Percentiles rank a stretch among this genome's conserved stretches.
These are phyloP conservation scores for Ceratocystis papillata DNA, from an alignment of 2,329 filamentous ascomycete species.

Conservation along the genomic window DNA sequence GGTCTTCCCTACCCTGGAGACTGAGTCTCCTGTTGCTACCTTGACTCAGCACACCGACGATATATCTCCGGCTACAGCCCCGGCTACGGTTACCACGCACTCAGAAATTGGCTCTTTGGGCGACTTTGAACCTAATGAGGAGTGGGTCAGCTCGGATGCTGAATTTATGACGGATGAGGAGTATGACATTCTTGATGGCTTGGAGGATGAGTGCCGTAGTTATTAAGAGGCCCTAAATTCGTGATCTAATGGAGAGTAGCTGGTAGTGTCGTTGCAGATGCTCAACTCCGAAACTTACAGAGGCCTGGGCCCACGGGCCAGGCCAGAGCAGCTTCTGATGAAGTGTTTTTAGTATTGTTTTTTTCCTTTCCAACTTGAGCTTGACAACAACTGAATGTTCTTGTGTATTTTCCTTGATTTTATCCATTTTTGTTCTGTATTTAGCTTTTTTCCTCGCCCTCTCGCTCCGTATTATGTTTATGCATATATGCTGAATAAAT, in stretches of 20 bases:
- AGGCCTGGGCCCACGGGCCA: background rate
- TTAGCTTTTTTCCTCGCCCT: background rate
- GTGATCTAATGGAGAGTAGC: background rate
- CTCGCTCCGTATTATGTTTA: background rate
- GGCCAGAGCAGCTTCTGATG: background rate
- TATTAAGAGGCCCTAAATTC: background rate
- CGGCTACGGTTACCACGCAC: conserved; percentile 30
- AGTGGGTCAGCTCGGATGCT: conserved; percentile 53
- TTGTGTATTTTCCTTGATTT: background rate
- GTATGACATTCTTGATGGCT: conserved; percentile 93
- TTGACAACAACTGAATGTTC: background rate
- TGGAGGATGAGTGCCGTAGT: conserved; percentile 69
- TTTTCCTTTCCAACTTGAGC: background rate
- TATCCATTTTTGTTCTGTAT: background rate
- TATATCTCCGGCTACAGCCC: background rate
- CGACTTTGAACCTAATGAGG: conserved; percentile 46
- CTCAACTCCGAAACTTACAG: background rate
- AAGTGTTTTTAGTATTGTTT: background rate
- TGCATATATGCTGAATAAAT: background rate
- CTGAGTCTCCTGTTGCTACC: conserved; percentile 15
- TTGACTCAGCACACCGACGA: background rate
- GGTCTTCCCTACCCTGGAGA: conserved; percentile 32
- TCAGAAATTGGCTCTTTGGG: conserved; percentile 32
- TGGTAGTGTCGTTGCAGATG: background rate
- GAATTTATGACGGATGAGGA: conserved; percentile 94